These are phyloP conservation scores for Sarocladiaceae sp. DNA, from an alignment of 2,329 filamentous ascomycete species.

Conservation along the genomic window DNA sequence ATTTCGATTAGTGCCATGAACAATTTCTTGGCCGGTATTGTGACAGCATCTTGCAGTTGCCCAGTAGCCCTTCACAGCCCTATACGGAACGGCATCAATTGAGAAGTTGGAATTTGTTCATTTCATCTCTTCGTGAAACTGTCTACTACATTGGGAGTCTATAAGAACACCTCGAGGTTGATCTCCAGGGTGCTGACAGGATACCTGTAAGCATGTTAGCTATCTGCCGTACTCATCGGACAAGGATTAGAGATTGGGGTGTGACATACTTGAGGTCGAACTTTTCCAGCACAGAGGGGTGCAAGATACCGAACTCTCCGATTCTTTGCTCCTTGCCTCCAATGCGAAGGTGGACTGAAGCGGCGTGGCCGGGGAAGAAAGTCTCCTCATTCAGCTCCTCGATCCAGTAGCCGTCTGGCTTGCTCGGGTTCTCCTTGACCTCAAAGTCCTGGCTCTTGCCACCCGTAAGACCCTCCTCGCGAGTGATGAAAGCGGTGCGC, in stretches of 20 bases:
- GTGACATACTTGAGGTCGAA: conserved; percentile 77
- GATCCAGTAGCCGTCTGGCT: conserved; percentile 83
- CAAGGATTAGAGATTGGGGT: background rate
- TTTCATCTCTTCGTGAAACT: conserved; percentile 6
- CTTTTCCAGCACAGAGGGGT: conserved; percentile 88
- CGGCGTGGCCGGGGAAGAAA: conserved; percentile 87
- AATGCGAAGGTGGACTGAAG: conserved; percentile 74
- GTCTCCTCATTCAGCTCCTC: conserved; percentile 87
- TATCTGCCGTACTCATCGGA: conserved; percentile 3
- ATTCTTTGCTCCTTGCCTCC: conserved; percentile 71
- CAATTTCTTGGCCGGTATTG: too few relatives aligned
- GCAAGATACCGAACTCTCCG: conserved; percentile 89
- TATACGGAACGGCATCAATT: background rate
- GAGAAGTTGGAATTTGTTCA: background rate
- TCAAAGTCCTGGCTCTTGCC: conserved; percentile 46
- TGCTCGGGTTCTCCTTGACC: conserved; percentile 47
- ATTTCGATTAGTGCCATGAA: too few relatives aligned
- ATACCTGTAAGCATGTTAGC: conserved; percentile 50
- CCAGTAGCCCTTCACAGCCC: too few relatives aligned
- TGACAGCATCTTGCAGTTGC: too few relatives aligned
- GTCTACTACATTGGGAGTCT: conserved; percentile 15
- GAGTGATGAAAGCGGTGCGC: conserved; percentile 72
- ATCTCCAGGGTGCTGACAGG: conserved; percentile 92
- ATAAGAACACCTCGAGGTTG: conserved; percentile 91
- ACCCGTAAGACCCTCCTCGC: conserved; percentile 61